Base-by-base conservation (phyloP, 2,329 filamentous ascomycete genomes). In the Grosmannia huntii region DNA sequence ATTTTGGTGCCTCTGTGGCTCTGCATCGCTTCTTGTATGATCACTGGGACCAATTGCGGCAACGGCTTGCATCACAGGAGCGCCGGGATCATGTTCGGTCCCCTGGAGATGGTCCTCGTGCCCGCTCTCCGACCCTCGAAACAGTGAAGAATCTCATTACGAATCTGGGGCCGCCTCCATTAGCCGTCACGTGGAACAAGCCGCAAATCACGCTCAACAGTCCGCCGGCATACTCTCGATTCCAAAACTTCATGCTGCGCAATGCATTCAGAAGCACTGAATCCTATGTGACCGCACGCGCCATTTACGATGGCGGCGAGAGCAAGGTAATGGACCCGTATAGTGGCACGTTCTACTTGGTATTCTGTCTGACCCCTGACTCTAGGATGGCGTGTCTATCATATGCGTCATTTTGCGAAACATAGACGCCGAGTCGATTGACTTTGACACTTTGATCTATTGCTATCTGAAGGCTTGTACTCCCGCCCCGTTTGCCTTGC, bases 181-280 rank as follows among this genome's bases (percentile, higher is more conserved):
- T 87, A 62, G 83, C 84, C 51, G 81, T 87, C 7, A 85, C 83
- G 1, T 86, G 84, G 82, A 87, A 86, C 62, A 74, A 83, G 55
- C 84, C 84, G 11, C 77, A 80, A 55, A 81, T 87, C n/a, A 80
- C 81, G 1, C 68, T 76, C 28, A 87, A 86, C 62, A 80, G 71
- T 21, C 83, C 84, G 5, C 80, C 82, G 1, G 72, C 80, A 7
- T 87, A 87, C 66, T 86, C 83, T 2, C 75, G 83, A 27, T 87
- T 87, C 63, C 84, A 87, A 63, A 82, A 86, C 62, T 87, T 87
- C 65, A 87, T 87, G 84, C 75, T 87, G 52, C 79, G 80, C 21
- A 86, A 87, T 66, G 84, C 84, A 2, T 84, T 84, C 62, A 77
- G 81, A 44, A 82, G 80, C 63, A 81, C 79, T 0, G 84, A 86